These are phyloP conservation scores for Chaetomium globosum DNA, from an alignment of 2,329 filamentous ascomycete species.

Conservation along the genomic window DNA sequence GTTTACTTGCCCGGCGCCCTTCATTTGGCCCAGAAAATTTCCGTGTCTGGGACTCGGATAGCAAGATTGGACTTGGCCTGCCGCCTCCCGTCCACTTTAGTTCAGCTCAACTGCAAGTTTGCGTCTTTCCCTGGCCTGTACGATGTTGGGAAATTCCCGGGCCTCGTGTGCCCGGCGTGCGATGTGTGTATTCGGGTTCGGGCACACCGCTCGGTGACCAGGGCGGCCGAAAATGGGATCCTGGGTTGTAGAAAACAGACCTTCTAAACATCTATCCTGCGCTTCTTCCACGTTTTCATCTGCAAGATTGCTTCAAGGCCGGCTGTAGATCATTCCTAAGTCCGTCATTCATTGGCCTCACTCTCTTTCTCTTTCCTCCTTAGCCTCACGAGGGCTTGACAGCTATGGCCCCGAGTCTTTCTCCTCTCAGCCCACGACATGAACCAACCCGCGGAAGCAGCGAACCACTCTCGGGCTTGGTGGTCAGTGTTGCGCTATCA, in stretches of 20 bases:
- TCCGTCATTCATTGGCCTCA: neutral
- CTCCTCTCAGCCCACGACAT: slow-evolving; percentile 19
- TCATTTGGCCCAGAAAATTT: neutral
- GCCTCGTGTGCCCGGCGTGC: neutral
- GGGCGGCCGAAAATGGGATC: neutral
- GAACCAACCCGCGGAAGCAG: slow-evolving; percentile 11
- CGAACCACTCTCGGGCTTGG: slow-evolving; percentile 34
- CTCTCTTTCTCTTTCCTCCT: slow-evolving; percentile 1
- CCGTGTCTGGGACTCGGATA: slow-evolving; percentile 14
- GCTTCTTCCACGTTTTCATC: neutral
- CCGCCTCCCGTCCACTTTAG: slow-evolving; percentile 3
- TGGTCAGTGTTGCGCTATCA: slow-evolving; percentile 37
- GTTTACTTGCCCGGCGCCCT: neutral
- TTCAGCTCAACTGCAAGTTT: slow-evolving; percentile 21
- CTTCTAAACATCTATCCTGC: neutral
- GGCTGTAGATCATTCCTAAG: neutral
- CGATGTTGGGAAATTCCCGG: neutral
- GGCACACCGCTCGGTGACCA: neutral
- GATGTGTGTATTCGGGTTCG: neutral
- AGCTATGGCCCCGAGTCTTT: slow-evolving; percentile 24
- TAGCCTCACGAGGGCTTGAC: neutral
- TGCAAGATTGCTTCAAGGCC: neutral
- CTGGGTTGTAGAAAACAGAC: neutral
- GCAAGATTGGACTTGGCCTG: slow-evolving; percentile 9
- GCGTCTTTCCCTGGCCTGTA: neutral